Evolutionary conservation across 1,284 basidiomycete species (phyloP), one percentile per base, ranked within the genome.

Genomic region (Xerocomus minutiporus): DNA sequence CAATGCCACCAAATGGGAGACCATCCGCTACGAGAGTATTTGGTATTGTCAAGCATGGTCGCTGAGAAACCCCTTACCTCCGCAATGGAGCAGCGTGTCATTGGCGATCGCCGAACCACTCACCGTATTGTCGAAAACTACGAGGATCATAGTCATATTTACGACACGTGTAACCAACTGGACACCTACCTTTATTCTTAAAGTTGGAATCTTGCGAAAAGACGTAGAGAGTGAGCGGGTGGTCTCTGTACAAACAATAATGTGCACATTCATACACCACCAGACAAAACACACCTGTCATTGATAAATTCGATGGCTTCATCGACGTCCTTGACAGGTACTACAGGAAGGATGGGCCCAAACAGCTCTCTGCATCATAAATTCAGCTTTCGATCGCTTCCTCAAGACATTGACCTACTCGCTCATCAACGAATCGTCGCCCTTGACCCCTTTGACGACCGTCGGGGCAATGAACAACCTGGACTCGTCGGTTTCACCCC

Each of bases 211-310:
- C 79, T 50, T 78, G 69, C 1, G 86, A 76, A 72, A 93, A 93
- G 32, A 90, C 80, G 61, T 93, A 92, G 11, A 93, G 69, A 0
- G 83, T 80, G 7, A 93, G 77, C 3, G 91, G 88, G 58, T 91
- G 83, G 51, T 88, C 88, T 43, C 85, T 86, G 56, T 11, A 36
- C 17, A 42, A 12, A 42, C 50, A n/a, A 38, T 25, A 23, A 29
- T 15, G 8, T 8, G 8, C 34, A 20, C n/a, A 28, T 5, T 25
- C 0, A n/a, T 7, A 42, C 4, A 25, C 3, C 44, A 15, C 8
- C 25, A 8, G 20, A 28, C 15, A 43, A 17, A 5, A 68, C 75
- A 39, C 56, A 84, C 83, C 75, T 73, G 15, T 66, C 65, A 61
- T 88, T 89, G 52, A 93, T 77, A 56, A 84, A 84, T 23, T 75